Percentiles rank a stretch among this genome's conserved stretches.
Evolutionary conservation across 228 moss, liverwort and hornwort species (phyloP).

Genomic region (Sphagnum magellanicum): DNA sequence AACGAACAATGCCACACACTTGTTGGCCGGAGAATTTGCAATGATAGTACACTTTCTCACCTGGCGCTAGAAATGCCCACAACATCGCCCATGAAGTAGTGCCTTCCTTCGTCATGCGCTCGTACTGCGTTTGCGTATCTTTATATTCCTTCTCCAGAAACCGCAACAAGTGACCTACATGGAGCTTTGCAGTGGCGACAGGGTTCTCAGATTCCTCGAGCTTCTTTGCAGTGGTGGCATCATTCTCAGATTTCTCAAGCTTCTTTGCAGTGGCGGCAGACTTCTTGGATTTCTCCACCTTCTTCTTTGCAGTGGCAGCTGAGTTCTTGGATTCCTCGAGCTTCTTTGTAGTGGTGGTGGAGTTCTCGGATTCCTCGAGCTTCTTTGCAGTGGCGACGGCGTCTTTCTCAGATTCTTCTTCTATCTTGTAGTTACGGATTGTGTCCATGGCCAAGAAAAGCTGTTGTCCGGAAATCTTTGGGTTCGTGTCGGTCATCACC

Average conservation of each 20-base stretch:
- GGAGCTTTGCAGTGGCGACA: conserved; percentile 12
- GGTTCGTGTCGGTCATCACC: conserved; percentile 12
- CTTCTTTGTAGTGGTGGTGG: too few species aligned
- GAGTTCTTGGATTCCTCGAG: not conserved
- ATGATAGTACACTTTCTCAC: conserved; percentile 39
- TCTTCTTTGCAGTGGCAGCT: too few species aligned
- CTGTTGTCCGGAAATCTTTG: conserved; percentile 18
- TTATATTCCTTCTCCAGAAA: conserved; percentile 54
- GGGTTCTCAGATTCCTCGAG: not conserved
- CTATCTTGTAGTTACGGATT: conserved; percentile 3
- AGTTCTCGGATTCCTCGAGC: not conserved
- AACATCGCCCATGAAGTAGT: conserved; percentile 31
- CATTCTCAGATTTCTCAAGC: too few species aligned
- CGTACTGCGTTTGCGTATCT: conserved; percentile 27
- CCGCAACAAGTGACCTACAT: conserved; percentile 45
- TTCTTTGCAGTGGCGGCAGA: not conserved
- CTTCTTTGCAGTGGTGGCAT: too few species aligned
- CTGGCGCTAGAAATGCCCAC: conserved; percentile 47
- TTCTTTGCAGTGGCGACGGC: too few species aligned
- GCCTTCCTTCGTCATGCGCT: conserved; percentile 37
- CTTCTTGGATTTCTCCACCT: not conserved
- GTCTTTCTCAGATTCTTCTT: not conserved
- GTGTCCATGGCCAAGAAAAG: conserved; percentile 26
- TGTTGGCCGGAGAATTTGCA: conserved; percentile 35
- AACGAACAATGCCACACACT: conserved; percentile 26